Conservation (phyloP, 2,329 filamentous ascomycete genomes). For the Neocatenulostroma microsporum region DNA sequence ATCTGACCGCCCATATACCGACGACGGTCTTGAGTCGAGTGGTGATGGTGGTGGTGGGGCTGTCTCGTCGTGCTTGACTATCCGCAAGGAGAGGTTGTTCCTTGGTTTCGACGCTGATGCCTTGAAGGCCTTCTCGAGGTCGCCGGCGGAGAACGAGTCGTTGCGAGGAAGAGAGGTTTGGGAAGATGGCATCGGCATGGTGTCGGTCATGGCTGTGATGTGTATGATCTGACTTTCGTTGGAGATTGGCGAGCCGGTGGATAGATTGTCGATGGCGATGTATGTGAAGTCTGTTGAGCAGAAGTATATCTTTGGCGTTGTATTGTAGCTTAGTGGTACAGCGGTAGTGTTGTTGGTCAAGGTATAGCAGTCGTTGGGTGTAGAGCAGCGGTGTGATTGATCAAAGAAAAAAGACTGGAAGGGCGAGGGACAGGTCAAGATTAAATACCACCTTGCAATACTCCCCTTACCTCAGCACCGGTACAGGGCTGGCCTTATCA, state of each 20-base stretch:
- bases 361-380: no score
- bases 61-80: constrained; percentile 22
- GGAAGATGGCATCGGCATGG: constrained; percentile 25
- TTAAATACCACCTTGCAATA: constrained; percentile 1
- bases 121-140: constrained; percentile 28
- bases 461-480: constrained; percentile 8
- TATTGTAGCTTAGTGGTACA: no score
- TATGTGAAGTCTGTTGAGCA: no score
- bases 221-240: neutral
- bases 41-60: constrained; percentile 26
- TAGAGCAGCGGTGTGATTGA: no score
- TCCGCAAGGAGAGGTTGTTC: constrained; percentile 24
- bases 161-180: constrained; percentile 24
- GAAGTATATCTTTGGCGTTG: no score
- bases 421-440: neutral
- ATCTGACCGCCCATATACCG: no score
- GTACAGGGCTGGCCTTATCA: no score
- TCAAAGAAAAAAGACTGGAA: no score
- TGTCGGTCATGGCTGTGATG: constrained; percentile 24
- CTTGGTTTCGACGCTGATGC: constrained; percentile 25
- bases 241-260: no score
- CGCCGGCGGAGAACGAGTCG: constrained; percentile 30
- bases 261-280: neutral
- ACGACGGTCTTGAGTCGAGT: constrained; percentile 18
- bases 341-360: no score